These are phyloP conservation scores for Tulasnella sp. DNA, from an alignment of 768 basidiomycete species.

Conservation along the genomic window DNA sequence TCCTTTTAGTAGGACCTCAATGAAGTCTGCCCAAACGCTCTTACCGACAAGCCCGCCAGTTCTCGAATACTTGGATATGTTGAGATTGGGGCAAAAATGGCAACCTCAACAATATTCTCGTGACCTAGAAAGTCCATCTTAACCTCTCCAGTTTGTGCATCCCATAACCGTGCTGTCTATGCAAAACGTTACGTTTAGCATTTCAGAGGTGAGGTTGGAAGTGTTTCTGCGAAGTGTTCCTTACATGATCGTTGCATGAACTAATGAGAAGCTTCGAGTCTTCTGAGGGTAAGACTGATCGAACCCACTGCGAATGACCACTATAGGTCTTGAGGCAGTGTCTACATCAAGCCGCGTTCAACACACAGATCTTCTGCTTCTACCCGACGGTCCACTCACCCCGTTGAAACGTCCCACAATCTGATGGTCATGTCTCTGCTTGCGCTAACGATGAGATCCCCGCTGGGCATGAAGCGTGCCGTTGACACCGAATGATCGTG, in stretches of 20 bases:
- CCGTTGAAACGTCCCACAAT: slow-evolving; percentile 77
- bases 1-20: neutral
- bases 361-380: neutral
- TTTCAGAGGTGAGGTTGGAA: too few relatives aligned
- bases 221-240: too few relatives aligned
- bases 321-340: slow-evolving; percentile 64
- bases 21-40: slow-evolving; percentile 17
- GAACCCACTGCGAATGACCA: slow-evolving; percentile 81
- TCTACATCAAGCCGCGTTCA: slow-evolving; percentile 27
- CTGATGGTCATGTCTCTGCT: slow-evolving; percentile 80
- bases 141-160: slow-evolving; percentile 57
- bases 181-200: slow-evolving; percentile 1
- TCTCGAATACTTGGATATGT: slow-evolving; percentile 69
- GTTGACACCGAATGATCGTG: slow-evolving; percentile 88
- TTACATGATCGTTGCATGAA: slow-evolving; percentile 79
- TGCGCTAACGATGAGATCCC: slow-evolving; percentile 72
- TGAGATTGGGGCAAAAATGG: slow-evolving; percentile 66
- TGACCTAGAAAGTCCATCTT: slow-evolving; percentile 81
- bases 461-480: slow-evolving; percentile 74
- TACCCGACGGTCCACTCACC: slow-evolving; percentile 38
- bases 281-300: slow-evolving; percentile 36
- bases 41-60: slow-evolving; percentile 57
- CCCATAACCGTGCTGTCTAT: slow-evolving; percentile 71
- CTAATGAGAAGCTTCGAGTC: slow-evolving; percentile 69
- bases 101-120: slow-evolving; percentile 74